phyloP scores from a whole-genome alignment of 2,329 filamentous ascomycete species.

The Botrytis pseudocinerea region DNA sequence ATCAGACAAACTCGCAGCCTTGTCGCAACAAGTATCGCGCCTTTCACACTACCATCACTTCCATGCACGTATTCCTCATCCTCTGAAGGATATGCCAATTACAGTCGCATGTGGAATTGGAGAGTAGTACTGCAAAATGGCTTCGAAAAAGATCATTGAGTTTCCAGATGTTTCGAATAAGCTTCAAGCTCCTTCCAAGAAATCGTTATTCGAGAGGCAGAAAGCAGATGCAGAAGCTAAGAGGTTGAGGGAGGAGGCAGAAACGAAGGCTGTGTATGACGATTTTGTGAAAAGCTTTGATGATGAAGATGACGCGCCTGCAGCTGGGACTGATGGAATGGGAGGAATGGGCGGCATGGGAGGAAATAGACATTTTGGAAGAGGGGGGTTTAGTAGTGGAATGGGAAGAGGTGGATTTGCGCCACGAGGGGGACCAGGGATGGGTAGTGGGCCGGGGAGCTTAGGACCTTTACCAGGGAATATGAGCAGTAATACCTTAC shows the following conservation, averaged over 20 bases:
- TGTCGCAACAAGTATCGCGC: neutral
- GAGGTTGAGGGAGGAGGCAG: slow-evolving; percentile 76
- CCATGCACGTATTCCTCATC: neutral
- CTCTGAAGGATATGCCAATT: neutral
- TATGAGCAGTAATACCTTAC: slow-evolving; percentile 40
- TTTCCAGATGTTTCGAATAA: slow-evolving; percentile 78
- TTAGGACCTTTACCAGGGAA: slow-evolving; percentile 54
- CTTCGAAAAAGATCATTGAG: slow-evolving; percentile 38
- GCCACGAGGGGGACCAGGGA: slow-evolving; percentile 6
- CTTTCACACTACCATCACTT: neutral
- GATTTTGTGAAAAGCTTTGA: slow-evolving; percentile 84
- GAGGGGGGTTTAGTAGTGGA: slow-evolving; percentile 32
- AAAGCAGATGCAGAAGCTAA: slow-evolving; percentile 90
- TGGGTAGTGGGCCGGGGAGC: slow-evolving; percentile 59
- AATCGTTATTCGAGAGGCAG: slow-evolving; percentile 85
- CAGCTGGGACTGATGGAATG: slow-evolving; percentile 25
- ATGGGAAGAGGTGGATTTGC: slow-evolving; percentile 43
- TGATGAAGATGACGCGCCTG: slow-evolving; percentile 49
- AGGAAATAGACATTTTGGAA: slow-evolving; percentile 33
- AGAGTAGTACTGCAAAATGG: slow-evolving; percentile 16
- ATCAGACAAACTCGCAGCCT: slow-evolving; percentile 12
- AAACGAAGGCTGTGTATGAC: slow-evolving; percentile 82
- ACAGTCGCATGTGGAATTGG: slow-evolving; percentile 2
- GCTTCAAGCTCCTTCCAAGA: slow-evolving; percentile 76
- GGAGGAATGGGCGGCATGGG: slow-evolving; percentile 35